Percentiles rank a stretch among this genome's conserved stretches.
These are phyloP conservation scores for Extremus antarcticus DNA, from an alignment of 495 filamentous ascomycete genomes.

Conservation along the genomic window DNA sequence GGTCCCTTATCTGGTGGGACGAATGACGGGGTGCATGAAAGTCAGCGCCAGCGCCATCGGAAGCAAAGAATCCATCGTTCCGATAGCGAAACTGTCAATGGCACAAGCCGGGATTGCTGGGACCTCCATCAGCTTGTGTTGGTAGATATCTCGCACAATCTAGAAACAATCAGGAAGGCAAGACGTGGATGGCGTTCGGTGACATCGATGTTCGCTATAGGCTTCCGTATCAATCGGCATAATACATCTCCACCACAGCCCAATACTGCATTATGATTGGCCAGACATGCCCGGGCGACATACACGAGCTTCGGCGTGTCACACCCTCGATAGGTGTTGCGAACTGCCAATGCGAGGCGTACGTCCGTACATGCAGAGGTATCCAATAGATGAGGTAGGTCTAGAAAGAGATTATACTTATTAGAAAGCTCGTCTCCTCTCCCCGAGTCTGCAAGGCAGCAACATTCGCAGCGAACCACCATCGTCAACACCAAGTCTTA, in stretches of 20 bases:
- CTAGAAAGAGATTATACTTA: no score
- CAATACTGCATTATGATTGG: neutral
- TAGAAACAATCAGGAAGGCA: neutral
- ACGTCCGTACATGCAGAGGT: no score
- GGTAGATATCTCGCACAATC: neutral
- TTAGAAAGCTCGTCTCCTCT: no score
- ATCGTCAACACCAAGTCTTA: no score
- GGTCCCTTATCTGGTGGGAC: no score
- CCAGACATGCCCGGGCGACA: neutral
- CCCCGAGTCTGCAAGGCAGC: no score
- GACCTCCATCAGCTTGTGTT: neutral
- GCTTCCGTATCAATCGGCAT: neutral
- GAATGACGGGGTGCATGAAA: neutral
- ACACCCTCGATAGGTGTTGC: neutral
- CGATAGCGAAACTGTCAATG: neutral
- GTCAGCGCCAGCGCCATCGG: neutral
- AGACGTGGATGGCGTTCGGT: neutral
- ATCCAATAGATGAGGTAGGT: no score
- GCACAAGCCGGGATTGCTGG: no score
- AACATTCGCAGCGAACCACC: no score
- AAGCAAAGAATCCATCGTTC: neutral
- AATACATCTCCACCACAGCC: neutral
- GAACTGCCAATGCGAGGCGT: neutral
- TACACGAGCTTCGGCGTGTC: neutral
- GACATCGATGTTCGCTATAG: neutral